These are phyloP conservation scores for Actinomucor elegans DNA, from an alignment of 371 early-diverging fungal genomes.

Conservation along the genomic window DNA sequence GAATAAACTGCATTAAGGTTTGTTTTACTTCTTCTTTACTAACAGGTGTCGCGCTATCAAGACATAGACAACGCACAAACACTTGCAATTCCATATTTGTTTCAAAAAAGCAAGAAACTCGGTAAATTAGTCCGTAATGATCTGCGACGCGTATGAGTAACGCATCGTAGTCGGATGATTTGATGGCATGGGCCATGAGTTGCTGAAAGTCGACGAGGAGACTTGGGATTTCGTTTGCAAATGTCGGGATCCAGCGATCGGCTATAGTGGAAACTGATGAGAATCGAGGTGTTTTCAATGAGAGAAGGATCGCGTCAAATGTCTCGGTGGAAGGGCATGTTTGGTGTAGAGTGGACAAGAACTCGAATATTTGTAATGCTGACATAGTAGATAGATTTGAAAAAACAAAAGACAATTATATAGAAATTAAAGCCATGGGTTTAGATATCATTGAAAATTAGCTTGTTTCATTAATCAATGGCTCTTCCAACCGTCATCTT, in stretches of 20 bases:
- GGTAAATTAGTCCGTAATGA: constrained; percentile 18
- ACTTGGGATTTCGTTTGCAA: not conserved
- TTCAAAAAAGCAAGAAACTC: constrained; percentile 23
- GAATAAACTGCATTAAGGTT: constrained; percentile 9
- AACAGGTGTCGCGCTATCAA: constrained; percentile 16
- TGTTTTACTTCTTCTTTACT: constrained; percentile 5
- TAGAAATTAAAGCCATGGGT: no score
- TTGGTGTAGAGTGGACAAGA: constrained; percentile 12
- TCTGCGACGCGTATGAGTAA: constrained; percentile 8
- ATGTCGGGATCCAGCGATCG: constrained; percentile 10
- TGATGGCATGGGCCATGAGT: constrained; percentile 5
- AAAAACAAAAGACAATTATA: no score
- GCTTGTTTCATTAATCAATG: no score
- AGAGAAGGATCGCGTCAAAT: constrained; percentile 8
- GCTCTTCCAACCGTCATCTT: no score
- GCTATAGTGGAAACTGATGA: not conserved
- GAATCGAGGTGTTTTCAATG: constrained; percentile 19
- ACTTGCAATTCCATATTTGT: constrained; percentile 15
- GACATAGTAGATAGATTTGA: no score
- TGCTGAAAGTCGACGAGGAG: constrained; percentile 4
- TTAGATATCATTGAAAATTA: no score
- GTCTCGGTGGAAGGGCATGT: not conserved
- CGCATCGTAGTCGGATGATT: constrained; percentile 8
- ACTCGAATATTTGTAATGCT: constrained; percentile 19
- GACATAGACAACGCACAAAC: constrained; percentile 21